A percentile compares a stretch with the other conserved stretches of the same genome.
These are phyloP conservation scores for Acanthamoeba royreba DNA, from an alignment of 208 protist species.

Conservation along the genomic window DNA sequence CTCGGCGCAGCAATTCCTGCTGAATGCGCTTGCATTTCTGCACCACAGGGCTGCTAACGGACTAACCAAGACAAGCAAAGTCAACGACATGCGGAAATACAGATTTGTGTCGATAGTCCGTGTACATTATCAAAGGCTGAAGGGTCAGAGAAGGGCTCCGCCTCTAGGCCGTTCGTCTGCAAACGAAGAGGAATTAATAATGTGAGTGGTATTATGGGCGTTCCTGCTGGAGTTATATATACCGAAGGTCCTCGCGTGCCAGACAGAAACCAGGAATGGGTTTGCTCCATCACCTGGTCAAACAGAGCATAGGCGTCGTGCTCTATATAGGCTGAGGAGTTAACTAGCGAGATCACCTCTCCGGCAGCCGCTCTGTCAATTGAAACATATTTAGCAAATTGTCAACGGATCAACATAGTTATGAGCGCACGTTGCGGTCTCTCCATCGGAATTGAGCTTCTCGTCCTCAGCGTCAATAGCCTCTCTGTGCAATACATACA, in stretches of 20 bases:
- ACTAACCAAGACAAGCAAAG: neutral
- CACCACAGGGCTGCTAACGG: neutral
- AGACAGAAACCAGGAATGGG: constrained; percentile 54
- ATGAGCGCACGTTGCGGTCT: neutral
- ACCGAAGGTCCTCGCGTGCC: neutral
- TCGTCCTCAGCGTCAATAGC: neutral
- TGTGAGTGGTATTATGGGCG: too few relatives aligned
- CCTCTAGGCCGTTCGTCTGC: neutral
- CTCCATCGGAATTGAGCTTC: neutral
- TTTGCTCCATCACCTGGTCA: constrained; percentile 59
- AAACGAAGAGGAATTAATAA: neutral
- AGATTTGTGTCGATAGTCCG: too few relatives aligned
- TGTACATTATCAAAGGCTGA: neutral
- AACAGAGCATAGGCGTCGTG: constrained; percentile 70
- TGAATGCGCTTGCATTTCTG: constrained; percentile 68
- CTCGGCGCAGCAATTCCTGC: constrained; percentile 56
- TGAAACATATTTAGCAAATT: too few relatives aligned
- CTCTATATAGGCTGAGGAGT: constrained; percentile 58
- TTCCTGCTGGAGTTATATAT: too few relatives aligned
- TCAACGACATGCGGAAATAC: neutral
- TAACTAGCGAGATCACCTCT: neutral
- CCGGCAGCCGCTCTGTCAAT: neutral
- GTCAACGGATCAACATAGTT: neutral
- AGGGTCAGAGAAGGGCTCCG: neutral
- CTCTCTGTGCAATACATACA: constrained; percentile 62